These are phyloP conservation scores for Clitopilus passeckerianus DNA, from an alignment of 768 basidiomycete genomes.

Conservation along the genomic window DNA sequence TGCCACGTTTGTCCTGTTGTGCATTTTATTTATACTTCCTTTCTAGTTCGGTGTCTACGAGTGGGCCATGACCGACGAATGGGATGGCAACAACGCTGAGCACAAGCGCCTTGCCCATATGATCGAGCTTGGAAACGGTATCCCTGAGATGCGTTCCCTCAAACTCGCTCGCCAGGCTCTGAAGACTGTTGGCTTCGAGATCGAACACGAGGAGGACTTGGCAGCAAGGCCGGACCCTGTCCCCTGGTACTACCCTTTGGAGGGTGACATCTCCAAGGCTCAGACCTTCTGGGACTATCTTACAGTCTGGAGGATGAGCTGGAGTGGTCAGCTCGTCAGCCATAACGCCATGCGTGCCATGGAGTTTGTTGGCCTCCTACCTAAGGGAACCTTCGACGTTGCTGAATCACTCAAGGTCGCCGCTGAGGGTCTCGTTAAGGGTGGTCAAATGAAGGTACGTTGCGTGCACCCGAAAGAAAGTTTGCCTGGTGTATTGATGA, in stretches of 20 bases:
- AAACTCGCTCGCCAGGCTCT: conserved; percentile 70
- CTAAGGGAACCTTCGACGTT: conserved; percentile 90
- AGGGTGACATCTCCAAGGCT: conserved; percentile 88
- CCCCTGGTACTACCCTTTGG: conserved; percentile 96
- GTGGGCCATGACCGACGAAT: conserved; percentile 96
- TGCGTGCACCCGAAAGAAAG: neutral
- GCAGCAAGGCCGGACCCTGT: conserved; percentile 75
- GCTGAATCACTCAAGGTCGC: conserved; percentile 86
- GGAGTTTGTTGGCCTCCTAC: conserved; percentile 76
- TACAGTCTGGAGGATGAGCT: conserved; percentile 87
- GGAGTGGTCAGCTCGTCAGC: conserved; percentile 78
- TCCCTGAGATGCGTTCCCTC: conserved; percentile 92
- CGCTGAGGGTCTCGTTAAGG: conserved; percentile 71
- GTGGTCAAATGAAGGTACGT: conserved; percentile 81
- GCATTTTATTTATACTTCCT: neutral
- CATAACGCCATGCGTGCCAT: conserved; percentile 74
- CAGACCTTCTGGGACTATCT: conserved; percentile 93
- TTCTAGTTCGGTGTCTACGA: conserved; percentile 94
- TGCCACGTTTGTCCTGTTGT: neutral
- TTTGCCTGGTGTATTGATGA: neutral
- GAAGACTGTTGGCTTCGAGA: conserved; percentile 76
- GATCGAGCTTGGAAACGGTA: conserved; percentile 94
- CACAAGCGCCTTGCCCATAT: conserved; percentile 91
- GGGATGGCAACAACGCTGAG: conserved; percentile 80
- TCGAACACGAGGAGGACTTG: conserved; percentile 91